phyloP scores from a whole-genome alignment of 2,329 filamentous ascomycete species.

The Aspergillus thermomutatus region DNA sequence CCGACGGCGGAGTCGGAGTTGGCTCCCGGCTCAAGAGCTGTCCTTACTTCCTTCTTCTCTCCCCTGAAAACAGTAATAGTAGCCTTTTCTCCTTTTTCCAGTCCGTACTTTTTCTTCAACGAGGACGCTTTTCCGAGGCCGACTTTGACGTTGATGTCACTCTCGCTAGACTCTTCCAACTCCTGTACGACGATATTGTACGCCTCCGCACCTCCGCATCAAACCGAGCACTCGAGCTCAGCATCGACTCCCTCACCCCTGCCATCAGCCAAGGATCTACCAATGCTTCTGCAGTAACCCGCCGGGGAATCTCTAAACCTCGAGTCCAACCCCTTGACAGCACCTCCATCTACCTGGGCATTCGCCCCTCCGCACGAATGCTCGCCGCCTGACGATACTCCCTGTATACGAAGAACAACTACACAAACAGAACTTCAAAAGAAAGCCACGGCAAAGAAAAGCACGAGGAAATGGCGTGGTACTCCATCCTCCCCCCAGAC shows the following conservation, averaged over 20 bases:
- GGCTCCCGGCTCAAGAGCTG: not conserved
- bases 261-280: not conserved
- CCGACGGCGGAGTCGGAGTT: not conserved
- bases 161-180: not conserved
- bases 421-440: not conserved
- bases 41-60: not conserved
- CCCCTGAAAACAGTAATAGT: not conserved
- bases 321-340: no score
- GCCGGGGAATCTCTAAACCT: not conserved
- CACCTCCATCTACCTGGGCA: not conserved
- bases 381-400: not conserved
- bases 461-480: conserved; percentile 62
- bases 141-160: not conserved
- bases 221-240: not conserved
- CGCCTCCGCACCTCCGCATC: not conserved
- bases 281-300: not conserved
- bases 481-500: conserved; percentile 61
- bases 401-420: not conserved
- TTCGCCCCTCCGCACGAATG: not conserved
- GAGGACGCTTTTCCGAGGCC: not conserved
- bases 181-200: not conserved
- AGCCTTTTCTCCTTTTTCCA: not conserved
- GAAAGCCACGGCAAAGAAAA: not conserved
- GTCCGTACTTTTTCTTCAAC: not conserved
- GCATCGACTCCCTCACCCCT: not conserved